phyloP scores from a whole-genome alignment of 208 protist genomes.

The Ichthyophonus hoferi region DNA sequence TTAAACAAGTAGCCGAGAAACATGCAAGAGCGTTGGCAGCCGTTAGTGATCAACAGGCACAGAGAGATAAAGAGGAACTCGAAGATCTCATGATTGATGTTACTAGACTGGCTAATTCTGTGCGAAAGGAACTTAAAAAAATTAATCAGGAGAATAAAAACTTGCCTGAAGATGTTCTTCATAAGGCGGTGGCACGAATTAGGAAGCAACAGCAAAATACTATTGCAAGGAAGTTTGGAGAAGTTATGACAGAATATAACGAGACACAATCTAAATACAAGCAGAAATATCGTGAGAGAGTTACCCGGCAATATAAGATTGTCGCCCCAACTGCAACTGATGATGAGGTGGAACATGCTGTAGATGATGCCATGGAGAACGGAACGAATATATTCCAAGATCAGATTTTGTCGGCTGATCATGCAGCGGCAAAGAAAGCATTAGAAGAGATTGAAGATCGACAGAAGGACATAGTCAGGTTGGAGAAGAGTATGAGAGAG shows the following conservation, averaged over 20 bases:
- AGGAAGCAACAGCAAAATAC: conserved; percentile 29
- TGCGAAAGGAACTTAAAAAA: conserved; percentile 46
- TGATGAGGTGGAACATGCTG: neutral
- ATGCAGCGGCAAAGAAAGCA: conserved; percentile 35
- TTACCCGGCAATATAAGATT: conserved; percentile 49
- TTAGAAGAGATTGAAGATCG: conserved; percentile 44
- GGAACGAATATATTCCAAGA: neutral
- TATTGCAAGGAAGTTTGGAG: conserved; percentile 44
- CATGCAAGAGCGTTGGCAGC: conserved; percentile 34
- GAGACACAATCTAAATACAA: conserved; percentile 51
- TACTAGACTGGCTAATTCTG: conserved; percentile 2
- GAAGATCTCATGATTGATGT: conserved; percentile 34
- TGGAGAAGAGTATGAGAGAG: conserved; percentile 39
- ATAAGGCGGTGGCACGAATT: conserved; percentile 3
- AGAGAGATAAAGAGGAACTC: conserved; percentile 18
- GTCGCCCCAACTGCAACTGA: neutral
- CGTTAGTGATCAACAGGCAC: conserved; percentile 32
- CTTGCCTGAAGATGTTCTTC: neutral
- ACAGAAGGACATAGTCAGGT: conserved; percentile 34
- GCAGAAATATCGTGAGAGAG: conserved; percentile 49
- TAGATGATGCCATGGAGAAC: conserved; percentile 1
- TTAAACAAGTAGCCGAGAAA: conserved; percentile 24
- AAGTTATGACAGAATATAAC: conserved; percentile 51
- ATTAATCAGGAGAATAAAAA: conserved; percentile 47
- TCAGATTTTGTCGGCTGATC: neutral